Conservation (phyloP, 805 yeast genomes). For the Nakazawaea pomicola region DNA sequence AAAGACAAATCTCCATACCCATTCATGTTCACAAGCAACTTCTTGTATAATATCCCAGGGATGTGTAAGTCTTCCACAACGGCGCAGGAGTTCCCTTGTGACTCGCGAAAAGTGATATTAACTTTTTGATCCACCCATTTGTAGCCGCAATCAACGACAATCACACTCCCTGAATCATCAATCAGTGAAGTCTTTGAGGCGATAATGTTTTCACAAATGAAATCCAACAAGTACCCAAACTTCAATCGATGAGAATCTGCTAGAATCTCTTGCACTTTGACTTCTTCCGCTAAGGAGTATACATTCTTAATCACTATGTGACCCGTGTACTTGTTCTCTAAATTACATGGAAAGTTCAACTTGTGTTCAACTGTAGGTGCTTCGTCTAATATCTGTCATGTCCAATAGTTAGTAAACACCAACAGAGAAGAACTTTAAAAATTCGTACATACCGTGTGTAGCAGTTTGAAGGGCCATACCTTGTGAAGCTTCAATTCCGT, state of each 20-base stretch:
- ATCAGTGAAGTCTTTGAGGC: neutral
- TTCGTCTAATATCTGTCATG: too few species aligned
- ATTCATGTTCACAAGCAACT: conserved; percentile 6
- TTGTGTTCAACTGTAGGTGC: too few species aligned
- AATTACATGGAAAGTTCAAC: neutral
- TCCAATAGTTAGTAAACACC: too few species aligned
- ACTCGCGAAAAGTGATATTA: too few species aligned
- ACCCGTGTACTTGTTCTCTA: neutral
- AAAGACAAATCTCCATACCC: neutral
- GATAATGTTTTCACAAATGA: conserved; percentile 5
- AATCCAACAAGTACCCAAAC: conserved; percentile 4
- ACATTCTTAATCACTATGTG: neutral
- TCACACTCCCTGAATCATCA: neutral
- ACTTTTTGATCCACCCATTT: conserved; percentile 10
- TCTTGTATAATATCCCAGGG: too few species aligned
- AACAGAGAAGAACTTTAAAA: too few species aligned
- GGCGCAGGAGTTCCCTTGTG: too few species aligned
- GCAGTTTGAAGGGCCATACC: too few species aligned
- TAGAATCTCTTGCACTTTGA: neutral
- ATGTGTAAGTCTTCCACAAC: too few species aligned
- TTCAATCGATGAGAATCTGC: neutral
- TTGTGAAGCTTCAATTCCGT: too few species aligned
- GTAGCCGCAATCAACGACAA: conserved; percentile 8
- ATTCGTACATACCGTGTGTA: too few species aligned
- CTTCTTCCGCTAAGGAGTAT: neutral